phyloP scores from a whole-genome alignment of 2,329 filamentous ascomycete species.

The Colletotrichum liriopes region DNA sequence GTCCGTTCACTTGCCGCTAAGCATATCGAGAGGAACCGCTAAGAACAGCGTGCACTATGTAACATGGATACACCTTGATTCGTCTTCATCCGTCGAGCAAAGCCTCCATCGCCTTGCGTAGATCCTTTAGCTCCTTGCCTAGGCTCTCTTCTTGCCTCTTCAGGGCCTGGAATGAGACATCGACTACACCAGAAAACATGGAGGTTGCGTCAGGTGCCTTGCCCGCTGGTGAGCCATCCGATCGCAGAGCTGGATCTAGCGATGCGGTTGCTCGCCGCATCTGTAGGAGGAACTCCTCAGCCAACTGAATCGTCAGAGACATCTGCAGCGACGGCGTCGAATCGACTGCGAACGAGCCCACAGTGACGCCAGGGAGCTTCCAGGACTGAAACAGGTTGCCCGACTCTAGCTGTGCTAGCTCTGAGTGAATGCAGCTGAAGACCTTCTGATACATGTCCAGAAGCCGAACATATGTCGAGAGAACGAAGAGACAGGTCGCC shows the following conservation, averaged over 20 bases:
- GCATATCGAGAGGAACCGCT: conserved; percentile 1
- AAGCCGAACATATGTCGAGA: conserved; percentile 57
- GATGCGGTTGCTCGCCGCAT: conserved; percentile 52
- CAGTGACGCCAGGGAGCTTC: conserved; percentile 58
- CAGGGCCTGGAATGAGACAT: conserved; percentile 47
- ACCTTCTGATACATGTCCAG: conserved; percentile 59
- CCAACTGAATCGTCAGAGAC: conserved; percentile 60
- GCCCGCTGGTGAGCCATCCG: conserved; percentile 24
- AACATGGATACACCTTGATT: conserved; percentile 15
- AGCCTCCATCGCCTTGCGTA: conserved; percentile 54
- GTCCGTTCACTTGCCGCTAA: conserved; percentile 23
- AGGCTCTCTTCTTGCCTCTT: conserved; percentile 54
- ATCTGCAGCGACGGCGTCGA: conserved; percentile 59
- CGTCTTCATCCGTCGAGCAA: conserved; percentile 47
- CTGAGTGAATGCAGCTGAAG: conserved; percentile 54
- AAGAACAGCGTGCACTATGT: conserved; percentile 21
- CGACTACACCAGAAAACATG: conserved; percentile 53
- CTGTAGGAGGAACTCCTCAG: conserved; percentile 57
- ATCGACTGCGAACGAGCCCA: conserved; percentile 58
- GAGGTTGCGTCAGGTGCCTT: conserved; percentile 46
- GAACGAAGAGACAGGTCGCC: conserved; percentile 56
- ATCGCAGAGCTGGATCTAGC: conserved; percentile 47
- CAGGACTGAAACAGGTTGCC: conserved; percentile 53
- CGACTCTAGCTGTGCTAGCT: conserved; percentile 50
- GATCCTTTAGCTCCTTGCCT: conserved; percentile 51